Evolutionary conservation across 129 eudicot species (phyloP), one percentile per base, ranked within the genome.

Genomic region (Tanacetum coccineum): DNA sequence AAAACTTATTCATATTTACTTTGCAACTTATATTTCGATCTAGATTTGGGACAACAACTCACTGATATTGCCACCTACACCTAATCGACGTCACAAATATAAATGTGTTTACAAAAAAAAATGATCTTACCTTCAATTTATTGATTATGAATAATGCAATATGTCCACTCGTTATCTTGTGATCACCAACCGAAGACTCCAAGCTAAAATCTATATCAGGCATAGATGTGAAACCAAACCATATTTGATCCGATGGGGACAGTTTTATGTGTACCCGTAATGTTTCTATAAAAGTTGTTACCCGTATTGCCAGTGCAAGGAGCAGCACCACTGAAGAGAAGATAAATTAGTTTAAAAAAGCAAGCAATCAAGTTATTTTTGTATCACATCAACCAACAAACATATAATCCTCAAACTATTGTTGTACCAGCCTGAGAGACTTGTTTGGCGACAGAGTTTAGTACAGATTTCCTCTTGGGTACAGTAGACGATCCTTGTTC

Each of bases 231-330:
- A 92, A 92, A 62, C 87, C 89, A 42, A 86, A 82, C 98, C 98
- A 92, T 18, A 92, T 53, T 67, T 86, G 95, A 80, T 92, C 98
- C 44, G 98, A 86, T 12, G 98, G 96, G 6, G 98, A 96, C 17
- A 95, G 87, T 82, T 92, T 92, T 71, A 92, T 80, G 74, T 78
- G 80, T 53, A 92, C 62, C 48, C 94, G 81, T 54, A 92, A 39
- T 13, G 95, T 92, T 71, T 96, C 98, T 49, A 83, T 59, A 63
- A 92, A 82, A 61, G 91, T 76, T 55, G 96, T 73, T 32, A 92
- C 86, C 83, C 79, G 80, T 59, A 92, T 79, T 65, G 85, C 87
- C 80, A 92, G 46, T 13, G 95, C 55, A 70, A 92, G 76, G 11
- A 96, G 95, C 56, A 92, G 95, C 98, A 88, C 80, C 74, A 75